Evolutionary conservation across 345 rosid species (phyloP).

Genomic region (Rhizophora mangle): DNA sequence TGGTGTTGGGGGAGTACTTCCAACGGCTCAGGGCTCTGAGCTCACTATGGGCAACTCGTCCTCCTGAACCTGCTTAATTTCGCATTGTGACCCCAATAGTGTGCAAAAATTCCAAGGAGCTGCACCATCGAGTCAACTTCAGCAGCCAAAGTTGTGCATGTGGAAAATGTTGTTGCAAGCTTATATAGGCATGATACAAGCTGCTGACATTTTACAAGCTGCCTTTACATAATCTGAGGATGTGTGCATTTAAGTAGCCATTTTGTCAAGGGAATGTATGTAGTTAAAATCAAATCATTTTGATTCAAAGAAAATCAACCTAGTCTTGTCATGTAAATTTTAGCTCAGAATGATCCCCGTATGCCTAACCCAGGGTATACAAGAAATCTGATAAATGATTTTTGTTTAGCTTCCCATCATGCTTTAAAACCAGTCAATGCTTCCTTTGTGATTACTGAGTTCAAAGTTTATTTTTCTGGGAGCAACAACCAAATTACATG

Average conservation of each 20-base stretch:
- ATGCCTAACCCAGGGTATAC: background rate
- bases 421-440: background rate
- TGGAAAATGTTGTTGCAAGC: slow-evolving; percentile 17
- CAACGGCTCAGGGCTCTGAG: slow-evolving; percentile 72
- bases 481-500: no score
- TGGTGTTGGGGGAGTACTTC: slow-evolving; percentile 79
- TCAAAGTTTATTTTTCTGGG: no score
- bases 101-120: slow-evolving; percentile 2
- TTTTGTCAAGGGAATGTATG: slow-evolving; percentile 17
- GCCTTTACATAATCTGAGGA: slow-evolving; percentile 24
- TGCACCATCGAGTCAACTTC: slow-evolving; percentile 4
- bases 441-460: no score
- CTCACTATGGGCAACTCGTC: slow-evolving; percentile 55
- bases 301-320: slow-evolving; percentile 1
- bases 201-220: slow-evolving; percentile 43
- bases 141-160: slow-evolving; percentile 20
- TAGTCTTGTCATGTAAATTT: background rate
- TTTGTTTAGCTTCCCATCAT: background rate
- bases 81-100: background rate
- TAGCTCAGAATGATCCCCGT: background rate
- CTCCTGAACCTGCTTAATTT: slow-evolving; percentile 49
- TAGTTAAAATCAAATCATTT: slow-evolving; percentile 17
- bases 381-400: background rate
- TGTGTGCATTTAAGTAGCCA: slow-evolving; percentile 29
- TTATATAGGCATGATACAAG: slow-evolving; percentile 24